phyloP scores from a whole-genome alignment of 148 eudicot genomes.

The Chenopodium formosanum region DNA sequence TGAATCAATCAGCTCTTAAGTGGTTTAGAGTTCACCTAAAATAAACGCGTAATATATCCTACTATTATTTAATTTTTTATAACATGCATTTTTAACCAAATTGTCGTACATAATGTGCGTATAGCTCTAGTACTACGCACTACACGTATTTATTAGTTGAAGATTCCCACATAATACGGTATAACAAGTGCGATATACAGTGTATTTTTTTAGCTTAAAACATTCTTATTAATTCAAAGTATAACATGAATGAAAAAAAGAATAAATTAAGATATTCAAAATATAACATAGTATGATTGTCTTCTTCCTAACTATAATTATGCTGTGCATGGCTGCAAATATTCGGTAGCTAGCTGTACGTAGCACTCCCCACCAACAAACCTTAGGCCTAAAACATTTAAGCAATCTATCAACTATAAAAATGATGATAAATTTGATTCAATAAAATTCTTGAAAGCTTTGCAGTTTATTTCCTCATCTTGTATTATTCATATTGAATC shows the following conservation, averaged over 20 bases:
- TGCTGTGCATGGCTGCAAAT: conserved; percentile 27
- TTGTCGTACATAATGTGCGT: too few species aligned
- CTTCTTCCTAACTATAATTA: conserved; percentile 24
- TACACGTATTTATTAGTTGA: background rate
- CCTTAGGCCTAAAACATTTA: conserved; percentile 16
- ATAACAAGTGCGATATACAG: background rate
- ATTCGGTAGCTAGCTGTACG: conserved; percentile 17
- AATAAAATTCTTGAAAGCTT: conserved; percentile 15
- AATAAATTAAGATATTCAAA: background rate
- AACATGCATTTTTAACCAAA: too few species aligned
- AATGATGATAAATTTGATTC: conserved; percentile 29
- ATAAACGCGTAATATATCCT: too few species aligned
- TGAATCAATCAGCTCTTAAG: too few species aligned
- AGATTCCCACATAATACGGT: background rate
- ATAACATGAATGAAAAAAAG: background rate
- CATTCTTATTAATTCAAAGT: background rate
- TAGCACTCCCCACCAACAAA: conserved; percentile 19
- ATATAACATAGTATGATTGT: conserved; percentile 13
- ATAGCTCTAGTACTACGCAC: too few species aligned
- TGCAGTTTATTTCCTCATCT: conserved; percentile 15
- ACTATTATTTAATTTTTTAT: too few species aligned
- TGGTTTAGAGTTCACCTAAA: too few species aligned
- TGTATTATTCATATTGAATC: conserved; percentile 28
- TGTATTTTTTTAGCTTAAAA: background rate
- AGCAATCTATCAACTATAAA: conserved; percentile 19